phyloP scores from a whole-genome alignment of 768 basidiomycete species.

The Lactifluus volemus region DNA sequence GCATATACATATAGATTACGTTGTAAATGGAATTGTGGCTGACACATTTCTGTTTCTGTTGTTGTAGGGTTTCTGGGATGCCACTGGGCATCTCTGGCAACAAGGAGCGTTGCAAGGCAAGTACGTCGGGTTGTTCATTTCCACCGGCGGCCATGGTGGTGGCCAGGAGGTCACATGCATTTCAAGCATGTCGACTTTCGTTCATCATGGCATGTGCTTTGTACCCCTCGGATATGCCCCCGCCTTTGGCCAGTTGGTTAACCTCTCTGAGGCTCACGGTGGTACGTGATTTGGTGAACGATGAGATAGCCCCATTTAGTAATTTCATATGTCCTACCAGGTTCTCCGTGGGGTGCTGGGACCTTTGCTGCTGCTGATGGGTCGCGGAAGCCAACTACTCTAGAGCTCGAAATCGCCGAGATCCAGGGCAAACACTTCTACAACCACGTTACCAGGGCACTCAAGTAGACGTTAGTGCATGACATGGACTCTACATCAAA shows the following conservation, averaged over 20 bases:
- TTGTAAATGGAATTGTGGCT: not conserved
- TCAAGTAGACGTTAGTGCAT: slow-evolving; percentile 1
- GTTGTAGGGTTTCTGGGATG: slow-evolving; percentile 62
- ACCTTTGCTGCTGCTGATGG: slow-evolving; percentile 44
- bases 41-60: not conserved
- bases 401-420: slow-evolving; percentile 44
- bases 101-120: slow-evolving; percentile 60
- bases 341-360: slow-evolving; percentile 73
- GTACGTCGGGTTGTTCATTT: slow-evolving; percentile 65
- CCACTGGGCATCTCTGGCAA: slow-evolving; percentile 60
- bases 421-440: slow-evolving; percentile 49
- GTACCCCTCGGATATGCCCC: slow-evolving; percentile 66
- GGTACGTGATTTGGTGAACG: slow-evolving; percentile 32
- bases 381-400: slow-evolving; percentile 36
- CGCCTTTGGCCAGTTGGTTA: slow-evolving; percentile 35
- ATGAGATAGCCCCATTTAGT: not conserved
- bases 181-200: slow-evolving; percentile 44
- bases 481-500: not conserved
- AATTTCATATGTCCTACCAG: slow-evolving; percentile 26
- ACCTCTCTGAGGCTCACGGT: slow-evolving; percentile 44
- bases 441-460: slow-evolving; percentile 31
- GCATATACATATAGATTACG: slow-evolving; percentile 3
- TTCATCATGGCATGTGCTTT: slow-evolving; percentile 65
- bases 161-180: slow-evolving; percentile 66
- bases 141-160: slow-evolving; percentile 64